A percentile compares a stretch with the other conserved stretches of the same genome.
Evolutionary conservation across 2,329 filamentous ascomycete species (phyloP).

Genomic region (Pseudonectria buxi): DNA sequence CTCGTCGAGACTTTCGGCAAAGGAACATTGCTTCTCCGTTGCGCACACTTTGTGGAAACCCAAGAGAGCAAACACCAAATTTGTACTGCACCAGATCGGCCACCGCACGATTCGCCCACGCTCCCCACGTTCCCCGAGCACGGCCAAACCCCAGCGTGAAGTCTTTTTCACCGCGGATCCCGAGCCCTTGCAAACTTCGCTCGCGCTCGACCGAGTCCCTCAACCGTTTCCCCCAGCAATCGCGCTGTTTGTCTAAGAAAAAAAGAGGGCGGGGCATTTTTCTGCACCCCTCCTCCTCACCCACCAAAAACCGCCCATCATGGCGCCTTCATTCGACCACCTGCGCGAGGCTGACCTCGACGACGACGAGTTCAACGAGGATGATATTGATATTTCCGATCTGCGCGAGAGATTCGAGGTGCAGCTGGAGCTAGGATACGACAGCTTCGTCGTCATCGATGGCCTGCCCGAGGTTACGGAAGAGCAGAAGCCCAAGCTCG

Average conservation of each 20-base stretch:
- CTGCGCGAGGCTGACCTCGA: conserved; percentile 85
- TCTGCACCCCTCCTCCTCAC: conserved; percentile 29
- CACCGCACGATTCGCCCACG: conserved; percentile 22
- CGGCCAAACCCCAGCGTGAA: conserved; percentile 18
- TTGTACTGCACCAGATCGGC: conserved; percentile 25
- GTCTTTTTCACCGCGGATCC: conserved; percentile 6
- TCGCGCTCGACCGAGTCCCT: neutral
- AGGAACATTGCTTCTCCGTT: conserved; percentile 35
- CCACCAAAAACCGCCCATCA: conserved; percentile 46
- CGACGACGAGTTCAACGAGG: conserved; percentile 79
- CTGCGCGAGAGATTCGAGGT: conserved; percentile 92
- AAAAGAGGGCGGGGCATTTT: conserved; percentile 32
- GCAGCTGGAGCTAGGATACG: conserved; percentile 89
- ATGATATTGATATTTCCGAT: conserved; percentile 93
- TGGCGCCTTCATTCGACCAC: conserved; percentile 86
- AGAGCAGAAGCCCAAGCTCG: conserved; percentile 85
- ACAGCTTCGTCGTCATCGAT: conserved; percentile 94
- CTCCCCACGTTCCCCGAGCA: conserved; percentile 18
- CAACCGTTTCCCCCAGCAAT: conserved; percentile 6
- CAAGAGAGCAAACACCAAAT: conserved; percentile 32
- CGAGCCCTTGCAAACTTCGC: too few species aligned
- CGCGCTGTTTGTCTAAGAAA: conserved; percentile 11
- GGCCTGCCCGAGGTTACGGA: conserved; percentile 84
- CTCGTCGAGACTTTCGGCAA: conserved; percentile 19
- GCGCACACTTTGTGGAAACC: conserved; percentile 34